Percentiles rank a stretch among this genome's conserved stretches.
Evolutionary conservation across 2,329 filamentous ascomycete genomes (phyloP).

Genomic region (Cladosporium oxysporum): DNA sequence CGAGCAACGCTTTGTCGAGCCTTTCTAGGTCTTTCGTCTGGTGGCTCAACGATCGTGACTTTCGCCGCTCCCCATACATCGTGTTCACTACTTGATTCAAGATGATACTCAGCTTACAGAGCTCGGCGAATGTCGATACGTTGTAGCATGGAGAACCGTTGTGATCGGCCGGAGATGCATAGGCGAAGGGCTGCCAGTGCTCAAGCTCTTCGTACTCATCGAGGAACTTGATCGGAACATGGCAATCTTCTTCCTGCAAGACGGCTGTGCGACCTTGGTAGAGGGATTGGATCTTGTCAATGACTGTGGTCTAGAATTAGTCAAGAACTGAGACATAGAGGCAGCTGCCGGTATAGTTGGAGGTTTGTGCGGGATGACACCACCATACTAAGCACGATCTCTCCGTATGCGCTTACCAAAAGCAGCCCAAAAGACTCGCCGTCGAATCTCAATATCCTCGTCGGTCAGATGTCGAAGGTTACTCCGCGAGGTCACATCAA

Average conservation of each 20-base stretch:
- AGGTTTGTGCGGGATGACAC: neutral
- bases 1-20: constrained; percentile 9
- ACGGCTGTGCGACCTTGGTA: constrained; percentile 14
- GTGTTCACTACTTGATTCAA: constrained; percentile 12
- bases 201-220: constrained; percentile 19
- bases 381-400: neutral
- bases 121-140: constrained; percentile 14
- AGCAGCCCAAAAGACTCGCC: constrained; percentile 50
- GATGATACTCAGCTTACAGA: constrained; percentile 16
- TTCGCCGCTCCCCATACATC: constrained; percentile 11
- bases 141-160: constrained; percentile 30
- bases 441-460: constrained; percentile 50
- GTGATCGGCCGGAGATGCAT: constrained; percentile 44
- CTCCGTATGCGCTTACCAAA: constrained; percentile 36
- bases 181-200: constrained; percentile 16
- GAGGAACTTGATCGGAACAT: constrained; percentile 15
- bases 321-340: too few relatives aligned
- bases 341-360: neutral
- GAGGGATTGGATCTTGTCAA: constrained; percentile 14
- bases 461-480: constrained; percentile 38
- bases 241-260: constrained; percentile 13
- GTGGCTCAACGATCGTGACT: constrained; percentile 3
- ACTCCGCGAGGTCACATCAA: constrained; percentile 13
- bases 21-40: constrained; percentile 14
- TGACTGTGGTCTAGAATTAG: constrained; percentile 12